Base-by-base conservation (phyloP, 768 basidiomycete species). In the Cubamyces lactineus region DNA sequence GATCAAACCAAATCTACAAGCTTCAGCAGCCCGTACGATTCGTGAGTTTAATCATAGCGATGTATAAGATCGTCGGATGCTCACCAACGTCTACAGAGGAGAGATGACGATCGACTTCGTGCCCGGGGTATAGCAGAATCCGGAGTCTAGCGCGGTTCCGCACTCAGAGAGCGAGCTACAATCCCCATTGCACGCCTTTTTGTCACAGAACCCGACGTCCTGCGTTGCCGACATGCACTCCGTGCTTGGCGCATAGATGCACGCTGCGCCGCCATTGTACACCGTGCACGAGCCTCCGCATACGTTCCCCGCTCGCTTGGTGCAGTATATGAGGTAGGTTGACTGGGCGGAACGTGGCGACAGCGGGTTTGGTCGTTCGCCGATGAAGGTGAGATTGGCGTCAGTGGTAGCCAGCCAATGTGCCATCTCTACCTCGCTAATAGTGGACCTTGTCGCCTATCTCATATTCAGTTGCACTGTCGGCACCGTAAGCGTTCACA, bases 211-310 rank as follows among this genome's bases (percentile, higher is more conserved):
- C 2, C 59, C 69, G 43, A 74, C 71, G 48, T 75, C 66, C 1
- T 45, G 49, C 11, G 73, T 70, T 8, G 75, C 74, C 7, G 53
- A 15, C 6, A 76, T 57, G 51, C 75, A 76, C 12, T 67, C 58
- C 17, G 73, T 74, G 42, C 50, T 30, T 0, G 73, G 70, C 3
- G 73, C 67, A 28, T 45, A 34, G 52, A 72, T 62, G 57, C 74
- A 76, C 1, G 50, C 43, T 5, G 61, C 57, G 11, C 64, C 61
- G 17, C 73, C 73, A 45, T 66, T 71, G 65, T 70, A 72, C 0
- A 73, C 70, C n/a, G 68, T 74, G 67, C 75, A 76, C 2, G 59
- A 3, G 9, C 73, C 72, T 15, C 68, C 69, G 63, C 75, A 76
- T 46, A 73, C 65, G 48, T 68, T 67, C 13, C 51, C 28, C 1